Evolutionary conservation across 768 basidiomycete genomes (phyloP), one percentile per base, ranked within the genome.

Genomic region (Hericium alpestre): DNA sequence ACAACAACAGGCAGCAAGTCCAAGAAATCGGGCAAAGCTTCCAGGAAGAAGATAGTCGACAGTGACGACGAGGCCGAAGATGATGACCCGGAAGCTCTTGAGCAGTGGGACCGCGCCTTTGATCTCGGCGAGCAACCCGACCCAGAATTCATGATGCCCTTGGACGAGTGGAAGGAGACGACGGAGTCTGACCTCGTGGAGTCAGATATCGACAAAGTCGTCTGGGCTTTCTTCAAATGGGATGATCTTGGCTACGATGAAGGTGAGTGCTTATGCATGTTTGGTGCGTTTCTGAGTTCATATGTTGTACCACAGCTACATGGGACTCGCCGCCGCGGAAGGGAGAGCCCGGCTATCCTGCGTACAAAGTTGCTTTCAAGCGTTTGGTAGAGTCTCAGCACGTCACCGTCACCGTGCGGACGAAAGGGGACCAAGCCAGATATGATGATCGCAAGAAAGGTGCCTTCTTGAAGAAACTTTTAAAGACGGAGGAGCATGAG

Each of bases 221-320:
- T 83, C 18, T 93, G 89, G 86, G 82, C 79, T 12, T 93, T 93
- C 67, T 76, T 92, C 62, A 99, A 98, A 69, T 98, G 95, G 95
- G 76, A 83, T 47, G 93, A 93, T 60, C 75, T 97, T 25, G 84
- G 87, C n/a, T 96, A 98, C 59, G 88, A 95, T 20, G 87, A 93
- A 75, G 84, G 94, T 90, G 57, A 54, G 80, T 47, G 12, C 11
- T 66, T n/a, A 4, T 9, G 39, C 12, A 22, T n/a, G 46, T 37
- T 52, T 66, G n/a, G 5, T 9, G 40, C 16, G 25, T n/a, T 47
- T 38, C 49, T 32, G 54, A 54, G 51, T 57, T 51, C 43, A 47
- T 23, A 39, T 16, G n/a, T 55, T 10, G 55, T 38, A 18, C 50
- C 41, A 13, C 27, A 95, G 93, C 90, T n/a, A 84, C 88, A 11